phyloP scores from a whole-genome alignment of 257 asterid genomes.

The Solanum habrochaites region DNA sequence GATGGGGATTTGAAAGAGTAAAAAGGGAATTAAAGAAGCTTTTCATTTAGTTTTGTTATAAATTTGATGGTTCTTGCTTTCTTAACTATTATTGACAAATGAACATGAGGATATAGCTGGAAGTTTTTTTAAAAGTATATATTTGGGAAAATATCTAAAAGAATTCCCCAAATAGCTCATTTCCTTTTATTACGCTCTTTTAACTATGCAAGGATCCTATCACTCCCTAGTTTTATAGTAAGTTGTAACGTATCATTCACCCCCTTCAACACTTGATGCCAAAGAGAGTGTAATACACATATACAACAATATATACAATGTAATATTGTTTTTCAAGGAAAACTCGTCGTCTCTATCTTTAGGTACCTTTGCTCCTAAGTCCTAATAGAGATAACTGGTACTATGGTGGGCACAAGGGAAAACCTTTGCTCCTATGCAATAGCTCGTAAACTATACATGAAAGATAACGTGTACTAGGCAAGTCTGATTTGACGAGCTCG shows the following conservation, averaged over 20 bases:
- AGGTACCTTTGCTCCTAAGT: rapidly evolving
- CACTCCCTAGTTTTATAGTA: not conserved
- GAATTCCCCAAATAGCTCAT: not conserved
- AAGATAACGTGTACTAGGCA: not conserved
- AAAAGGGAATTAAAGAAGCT: not conserved
- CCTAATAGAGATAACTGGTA: not conserved
- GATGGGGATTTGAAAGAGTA: not conserved
- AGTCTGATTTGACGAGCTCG: not conserved
- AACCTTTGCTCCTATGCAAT: not conserved
- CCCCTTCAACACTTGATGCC: not conserved
- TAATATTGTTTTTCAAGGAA: not conserved
- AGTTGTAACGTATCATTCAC: not conserved
- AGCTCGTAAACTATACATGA: not conserved
- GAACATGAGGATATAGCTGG: not conserved
- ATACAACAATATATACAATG: not conserved
- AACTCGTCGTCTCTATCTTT: not conserved
- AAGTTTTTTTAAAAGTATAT: not conserved
- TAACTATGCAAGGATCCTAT: not conserved
- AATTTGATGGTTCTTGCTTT: not conserved
- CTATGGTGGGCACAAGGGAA: not conserved
- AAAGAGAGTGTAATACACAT: not conserved
- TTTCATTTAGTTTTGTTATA: not conserved
- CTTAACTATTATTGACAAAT: not conserved
- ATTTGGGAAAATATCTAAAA: not conserved
- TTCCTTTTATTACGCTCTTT: not conserved